Percentiles rank a stretch among this genome's conserved stretches.
phyloP scores from a whole-genome alignment of 345 rosid species.

The Theobroma cacao region DNA sequence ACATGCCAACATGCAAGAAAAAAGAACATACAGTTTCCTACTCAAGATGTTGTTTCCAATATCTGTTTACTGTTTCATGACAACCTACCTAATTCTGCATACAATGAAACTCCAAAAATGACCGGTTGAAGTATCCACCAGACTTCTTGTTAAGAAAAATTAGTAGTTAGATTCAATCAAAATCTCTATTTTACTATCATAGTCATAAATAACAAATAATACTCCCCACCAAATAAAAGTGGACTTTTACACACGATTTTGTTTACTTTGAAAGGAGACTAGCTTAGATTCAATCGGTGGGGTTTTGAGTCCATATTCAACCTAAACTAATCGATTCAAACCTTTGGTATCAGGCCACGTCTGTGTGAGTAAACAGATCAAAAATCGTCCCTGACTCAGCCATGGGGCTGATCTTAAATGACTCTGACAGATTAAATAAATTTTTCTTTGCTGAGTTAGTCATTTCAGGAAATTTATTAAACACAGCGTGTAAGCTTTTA shows the following conservation, averaged over 20 bases:
- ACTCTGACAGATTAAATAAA: not conserved
- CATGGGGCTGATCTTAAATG: not conserved
- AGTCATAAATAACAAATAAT: too few species aligned
- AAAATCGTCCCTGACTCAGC: not conserved
- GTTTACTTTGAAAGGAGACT: not conserved
- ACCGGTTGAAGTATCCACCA: not conserved
- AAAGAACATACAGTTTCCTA: not conserved
- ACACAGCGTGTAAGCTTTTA: not conserved
- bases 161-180: constrained; percentile 1
- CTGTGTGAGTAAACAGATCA: not conserved
- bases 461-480: not conserved
- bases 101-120: not conserved
- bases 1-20: not conserved
- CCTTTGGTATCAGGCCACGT: not conserved
- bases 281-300: not conserved
- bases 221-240: constrained; percentile 1
- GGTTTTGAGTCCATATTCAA: not conserved
- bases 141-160: not conserved
- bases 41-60: not conserved
- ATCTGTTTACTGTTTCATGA: not conserved
- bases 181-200: not conserved
- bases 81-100: constrained; percentile 4
- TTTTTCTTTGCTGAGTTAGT: not conserved
- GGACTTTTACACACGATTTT: not conserved
- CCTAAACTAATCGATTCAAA: not conserved